These are phyloP conservation scores for Yarrowia galli DNA, from an alignment of 1,139 yeast genomes.

Conservation along the genomic window DNA sequence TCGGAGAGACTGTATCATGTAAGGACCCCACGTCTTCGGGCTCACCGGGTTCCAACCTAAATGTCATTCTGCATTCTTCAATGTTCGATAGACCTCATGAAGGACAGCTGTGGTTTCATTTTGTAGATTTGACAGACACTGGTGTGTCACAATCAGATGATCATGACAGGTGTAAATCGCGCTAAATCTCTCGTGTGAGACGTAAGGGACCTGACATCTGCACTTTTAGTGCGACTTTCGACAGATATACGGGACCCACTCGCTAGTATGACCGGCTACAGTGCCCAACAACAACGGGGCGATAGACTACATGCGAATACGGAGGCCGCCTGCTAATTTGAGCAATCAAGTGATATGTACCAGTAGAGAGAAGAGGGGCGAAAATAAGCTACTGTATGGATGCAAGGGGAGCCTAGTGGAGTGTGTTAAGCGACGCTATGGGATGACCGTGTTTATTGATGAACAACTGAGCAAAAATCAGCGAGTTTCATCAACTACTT, in stretches of 20 bases:
- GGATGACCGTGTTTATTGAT: no score
- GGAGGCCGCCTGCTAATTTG: not conserved
- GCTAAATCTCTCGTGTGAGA: not conserved
- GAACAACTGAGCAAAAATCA: no score
- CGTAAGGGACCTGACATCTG: not conserved
- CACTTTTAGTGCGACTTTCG: not conserved
- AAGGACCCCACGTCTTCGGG: not conserved
- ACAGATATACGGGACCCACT: no score
- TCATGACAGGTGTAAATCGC: not conserved
- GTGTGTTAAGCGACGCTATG: not conserved
- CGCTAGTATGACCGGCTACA: no score
- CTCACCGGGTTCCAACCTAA: not conserved
- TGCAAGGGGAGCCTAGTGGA: not conserved
- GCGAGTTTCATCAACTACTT: no score
- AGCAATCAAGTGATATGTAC: not conserved
- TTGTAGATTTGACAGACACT: not conserved
- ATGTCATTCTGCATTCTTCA: not conserved
- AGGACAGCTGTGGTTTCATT: no score
- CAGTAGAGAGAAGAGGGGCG: not conserved
- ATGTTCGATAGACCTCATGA: not conserved
- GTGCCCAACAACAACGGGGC: not conserved
- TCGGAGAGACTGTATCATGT: not conserved
- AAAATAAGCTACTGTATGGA: constrained; percentile 5
- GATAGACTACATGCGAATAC: constrained; percentile 10
- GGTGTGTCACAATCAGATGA: not conserved